Evolutionary conservation across 768 basidiomycete species (phyloP).

Genomic region (Inosperma sp.): DNA sequence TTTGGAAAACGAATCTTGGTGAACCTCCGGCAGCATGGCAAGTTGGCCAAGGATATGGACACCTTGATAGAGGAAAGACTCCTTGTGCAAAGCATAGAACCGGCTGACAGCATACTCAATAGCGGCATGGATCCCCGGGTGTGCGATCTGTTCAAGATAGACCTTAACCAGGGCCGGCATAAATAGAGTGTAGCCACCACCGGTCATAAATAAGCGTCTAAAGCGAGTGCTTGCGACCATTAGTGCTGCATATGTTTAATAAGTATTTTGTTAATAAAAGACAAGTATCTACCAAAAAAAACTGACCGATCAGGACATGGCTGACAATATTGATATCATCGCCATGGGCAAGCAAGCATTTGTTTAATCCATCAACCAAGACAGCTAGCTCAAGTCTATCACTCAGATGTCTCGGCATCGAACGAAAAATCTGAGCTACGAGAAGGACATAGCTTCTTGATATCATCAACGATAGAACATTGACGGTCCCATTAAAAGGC

Average conservation of each 20-base stretch:
- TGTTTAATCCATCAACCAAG: constrained; percentile 67
- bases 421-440: constrained; percentile 65
- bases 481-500: constrained; percentile 16
- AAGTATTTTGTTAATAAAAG: not conserved
- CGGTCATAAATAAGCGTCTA: constrained; percentile 66
- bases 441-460: constrained; percentile 67
- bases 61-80: constrained; percentile 71
- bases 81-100: constrained; percentile 70
- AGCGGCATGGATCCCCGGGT: constrained; percentile 55
- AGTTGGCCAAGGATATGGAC: constrained; percentile 59
- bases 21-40: constrained; percentile 43
- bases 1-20: constrained; percentile 49
- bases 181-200: constrained; percentile 69
- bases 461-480: constrained; percentile 53
- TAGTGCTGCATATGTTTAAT: constrained; percentile 39
- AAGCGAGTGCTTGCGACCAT: constrained; percentile 78
- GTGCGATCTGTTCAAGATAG: constrained; percentile 56
- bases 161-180: constrained; percentile 69
- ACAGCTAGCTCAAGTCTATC: constrained; percentile 63
- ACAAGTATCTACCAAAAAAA: not conserved
- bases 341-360: constrained; percentile 61
- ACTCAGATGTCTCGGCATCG: constrained; percentile 65
- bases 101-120: constrained; percentile 69
- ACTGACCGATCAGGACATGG: constrained; percentile 66
- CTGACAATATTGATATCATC: constrained; percentile 74